Base-by-base conservation (phyloP, 1,139 yeast species). In the Suhomyces kunorum region DNA sequence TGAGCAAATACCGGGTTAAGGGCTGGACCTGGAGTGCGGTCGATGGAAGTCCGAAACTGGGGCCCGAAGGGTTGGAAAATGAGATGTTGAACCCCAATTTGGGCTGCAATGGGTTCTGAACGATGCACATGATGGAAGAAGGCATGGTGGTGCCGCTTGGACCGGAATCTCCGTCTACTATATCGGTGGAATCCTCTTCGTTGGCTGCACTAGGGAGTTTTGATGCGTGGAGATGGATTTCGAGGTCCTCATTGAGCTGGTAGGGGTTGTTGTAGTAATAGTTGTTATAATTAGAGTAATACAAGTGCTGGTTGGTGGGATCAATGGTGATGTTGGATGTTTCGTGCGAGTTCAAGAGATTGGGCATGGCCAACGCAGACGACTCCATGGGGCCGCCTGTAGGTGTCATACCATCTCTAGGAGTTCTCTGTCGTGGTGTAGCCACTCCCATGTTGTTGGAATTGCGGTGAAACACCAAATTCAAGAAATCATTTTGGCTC, bases 11-110 rank as follows among this genome's bases (percentile, higher is more conserved):
- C 38, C 95, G 54, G 12, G 88, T 78, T 51, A 81, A 66, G 5
- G 88, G 87, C 51, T 79, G 80, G 8, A 83, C 80, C 50, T 76
- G 77, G 36, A 83, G 58, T 7, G 90, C 81, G 2, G 81, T 75
- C 4, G 76, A 68, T 0, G 88, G 87, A 7, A 83, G 61, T 8
- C 78, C 75, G 22, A 72, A 66, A 11, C 39, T 40, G 36, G 57
- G 64, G 35, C 55, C 55, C 29, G 49, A 26, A 8, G 34, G 40
- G 28, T 47, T 54, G 2, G 67, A 65, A 23, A 63, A 53, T 1
- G 68, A 48, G 18, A 71, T 54, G 40, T 70, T 70, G 37, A 68
- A 68, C 14, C 73, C 74, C 6, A 70, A 44, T 34, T 64, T 62
- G 13, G 80, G 81, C 37, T 75, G 65, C 4, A 76, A 59, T 1